These are phyloP conservation scores for Magnaporthiopsis incrustans DNA, from an alignment of 2,329 filamentous ascomycete species.

Conservation along the genomic window DNA sequence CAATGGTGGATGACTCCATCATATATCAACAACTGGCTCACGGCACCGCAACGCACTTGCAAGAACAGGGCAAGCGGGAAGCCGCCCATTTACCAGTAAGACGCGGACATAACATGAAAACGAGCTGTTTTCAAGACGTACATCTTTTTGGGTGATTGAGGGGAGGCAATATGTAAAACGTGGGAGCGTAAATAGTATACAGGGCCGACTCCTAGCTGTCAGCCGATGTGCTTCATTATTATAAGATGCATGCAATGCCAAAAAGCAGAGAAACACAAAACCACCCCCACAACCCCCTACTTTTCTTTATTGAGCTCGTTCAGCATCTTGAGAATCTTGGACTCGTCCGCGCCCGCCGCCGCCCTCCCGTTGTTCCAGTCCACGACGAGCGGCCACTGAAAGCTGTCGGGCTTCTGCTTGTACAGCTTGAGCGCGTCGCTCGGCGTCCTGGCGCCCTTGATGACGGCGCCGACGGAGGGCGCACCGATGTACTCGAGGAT, in stretches of 20 bases:
- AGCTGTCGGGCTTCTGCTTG: conserved; percentile 58
- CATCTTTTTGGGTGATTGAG: background rate
- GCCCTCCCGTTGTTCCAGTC: conserved; percentile 92
- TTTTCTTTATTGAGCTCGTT: conserved; percentile 36
- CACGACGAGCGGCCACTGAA: conserved; percentile 77
- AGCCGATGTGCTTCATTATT: background rate
- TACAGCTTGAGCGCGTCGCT: conserved; percentile 75
- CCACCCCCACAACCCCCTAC: background rate
- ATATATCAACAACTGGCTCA: background rate
- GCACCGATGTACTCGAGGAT: conserved; percentile 47
- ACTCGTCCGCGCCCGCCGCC: conserved; percentile 70
- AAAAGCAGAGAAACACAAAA: background rate
- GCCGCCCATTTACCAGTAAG: background rate
- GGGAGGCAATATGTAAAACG: background rate
- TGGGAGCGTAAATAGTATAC: background rate
- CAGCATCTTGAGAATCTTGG: conserved; percentile 79
- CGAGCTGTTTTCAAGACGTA: background rate
- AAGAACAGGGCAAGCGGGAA: too few species aligned
- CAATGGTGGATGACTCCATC: background rate
- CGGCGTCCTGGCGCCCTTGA: conserved; percentile 66
- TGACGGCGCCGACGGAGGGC: conserved; percentile 49
- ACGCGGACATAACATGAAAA: background rate
- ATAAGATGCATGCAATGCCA: background rate
- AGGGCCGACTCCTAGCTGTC: background rate
- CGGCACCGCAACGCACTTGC: too few species aligned